Evolutionary conservation across 2,329 filamentous ascomycete genomes (phyloP).

Genomic region (Alternaria metachromatica): DNA sequence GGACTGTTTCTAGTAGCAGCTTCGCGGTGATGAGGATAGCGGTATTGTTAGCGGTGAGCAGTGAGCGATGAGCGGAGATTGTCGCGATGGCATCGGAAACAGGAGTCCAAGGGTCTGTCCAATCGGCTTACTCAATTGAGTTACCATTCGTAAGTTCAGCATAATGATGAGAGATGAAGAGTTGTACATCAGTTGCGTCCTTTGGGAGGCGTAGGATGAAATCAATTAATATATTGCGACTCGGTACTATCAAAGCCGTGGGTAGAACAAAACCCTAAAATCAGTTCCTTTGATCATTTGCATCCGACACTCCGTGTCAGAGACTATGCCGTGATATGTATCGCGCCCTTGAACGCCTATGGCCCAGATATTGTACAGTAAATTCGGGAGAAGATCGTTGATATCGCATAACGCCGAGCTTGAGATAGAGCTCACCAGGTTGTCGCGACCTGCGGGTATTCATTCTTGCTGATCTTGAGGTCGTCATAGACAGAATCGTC

Average conservation of each 20-base stretch:
- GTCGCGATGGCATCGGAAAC: background rate
- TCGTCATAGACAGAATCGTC: constrained; percentile 68
- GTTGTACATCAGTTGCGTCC: background rate
- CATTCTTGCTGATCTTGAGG: constrained; percentile 64
- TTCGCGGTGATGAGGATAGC: background rate
- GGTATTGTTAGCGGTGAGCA: background rate
- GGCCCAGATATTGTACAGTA: background rate
- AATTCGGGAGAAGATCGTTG: background rate
- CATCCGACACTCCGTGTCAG: background rate
- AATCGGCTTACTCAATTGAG: background rate
- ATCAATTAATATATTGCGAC: background rate
- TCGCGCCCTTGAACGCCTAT: background rate
- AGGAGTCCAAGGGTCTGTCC: background rate
- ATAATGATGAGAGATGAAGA: background rate
- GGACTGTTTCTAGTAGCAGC: background rate
- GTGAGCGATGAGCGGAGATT: background rate
- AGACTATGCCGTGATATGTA: background rate
- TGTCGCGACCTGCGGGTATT: constrained; percentile 58
- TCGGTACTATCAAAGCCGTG: background rate
- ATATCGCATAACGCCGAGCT: background rate
- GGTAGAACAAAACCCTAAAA: rapidly evolving
- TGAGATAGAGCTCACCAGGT: constrained; percentile 35
- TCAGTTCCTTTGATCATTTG: background rate
- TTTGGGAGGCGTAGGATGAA: background rate
- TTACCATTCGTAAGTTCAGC: background rate